Evolutionary conservation across 176 grass and related monocot species (phyloP), one percentile per base, ranked within the genome.

Genomic region (Dactylis glomerata): DNA sequence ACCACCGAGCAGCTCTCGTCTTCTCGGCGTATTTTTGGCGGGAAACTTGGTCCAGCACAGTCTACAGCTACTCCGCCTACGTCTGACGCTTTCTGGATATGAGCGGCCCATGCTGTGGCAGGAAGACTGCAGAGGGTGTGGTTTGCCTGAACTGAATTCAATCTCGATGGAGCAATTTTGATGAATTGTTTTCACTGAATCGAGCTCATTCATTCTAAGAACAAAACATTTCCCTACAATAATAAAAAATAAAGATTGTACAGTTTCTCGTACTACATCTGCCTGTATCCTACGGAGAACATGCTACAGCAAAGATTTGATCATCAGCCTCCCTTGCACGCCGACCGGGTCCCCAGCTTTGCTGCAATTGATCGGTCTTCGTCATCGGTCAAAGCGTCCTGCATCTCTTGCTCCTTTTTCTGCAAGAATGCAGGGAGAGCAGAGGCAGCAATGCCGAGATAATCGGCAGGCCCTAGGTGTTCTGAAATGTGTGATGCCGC

Each of bases 1-100:
- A 73, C 70, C 42, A 45, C 41, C 70, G 70, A 50, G 16, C 71
- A 47, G 2, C 2, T 15, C 2, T 5, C 42, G 41, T 30, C 42
- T 73, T 73, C 70, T 27, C 70, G 9, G 42, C 24, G 70, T 73
- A 73, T 73, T 73, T 17, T 27, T 47, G 70, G 70, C 70, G 26
- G 68, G 40, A 20, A 46, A 6, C 40, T 40, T 17, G 65, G 65
- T 68, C n/a, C 1, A 16, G 41, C 9, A 72, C 40, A 72, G 41
- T 73, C 41, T 73, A 46, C 69, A 17, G 69, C 69, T 5, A 73
- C 69, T 40, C 8, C 13, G 11, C 4, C 68, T 45, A 45, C 24
- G 24, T 73, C 2, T n/a, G 41, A 73, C 12, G 6, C 1, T 47
- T 5, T 19, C 24, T 1, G 24, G 41, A 73, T 73, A 73, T 9